Conservation (phyloP, 1,139 yeast species). For the Suzukiozyma palmioleophila region DNA sequence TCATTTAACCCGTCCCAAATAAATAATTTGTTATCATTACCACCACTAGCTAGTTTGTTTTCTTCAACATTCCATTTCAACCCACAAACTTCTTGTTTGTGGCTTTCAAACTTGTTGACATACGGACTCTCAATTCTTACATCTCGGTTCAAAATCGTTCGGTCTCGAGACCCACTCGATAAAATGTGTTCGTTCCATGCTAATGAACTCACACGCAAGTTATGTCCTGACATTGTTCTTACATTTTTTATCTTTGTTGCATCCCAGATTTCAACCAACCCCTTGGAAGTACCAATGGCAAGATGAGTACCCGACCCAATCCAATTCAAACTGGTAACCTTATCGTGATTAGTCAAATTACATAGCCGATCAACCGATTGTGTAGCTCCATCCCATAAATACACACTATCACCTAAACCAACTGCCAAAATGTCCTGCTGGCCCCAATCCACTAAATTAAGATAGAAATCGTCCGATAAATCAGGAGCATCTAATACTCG, state of each 20-base stretch:
- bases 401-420: constrained; percentile 83
- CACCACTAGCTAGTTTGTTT: constrained; percentile 86
- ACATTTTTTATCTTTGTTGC: constrained; percentile 80
- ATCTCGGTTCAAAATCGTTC: constrained; percentile 82
- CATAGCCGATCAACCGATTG: constrained; percentile 84
- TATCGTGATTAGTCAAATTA: constrained; percentile 58
- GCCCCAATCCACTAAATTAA: constrained; percentile 95
- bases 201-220: constrained; percentile 75
- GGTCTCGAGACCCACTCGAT: constrained; percentile 84
- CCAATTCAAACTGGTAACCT: constrained; percentile 86
- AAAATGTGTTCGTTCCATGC: constrained; percentile 94
- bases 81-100: constrained; percentile 95
- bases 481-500: constrained; percentile 96
- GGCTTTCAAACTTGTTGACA: constrained; percentile 65
- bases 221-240: constrained; percentile 90
- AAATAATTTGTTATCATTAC: constrained; percentile 80
- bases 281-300: constrained; percentile 86
- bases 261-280: constrained; percentile 94
- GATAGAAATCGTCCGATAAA: constrained; percentile 86
- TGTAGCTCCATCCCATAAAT: constrained; percentile 84
- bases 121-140: constrained; percentile 85
- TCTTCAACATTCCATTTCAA: constrained; percentile 90
- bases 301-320: constrained; percentile 90
- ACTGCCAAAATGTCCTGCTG: constrained; percentile 84
- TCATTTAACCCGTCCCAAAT: constrained; percentile 84